Evolutionary conservation across 352 stramenopile genomes (phyloP), one percentile per base, ranked within the genome.

Genomic region (Peronospora belbahrii): DNA sequence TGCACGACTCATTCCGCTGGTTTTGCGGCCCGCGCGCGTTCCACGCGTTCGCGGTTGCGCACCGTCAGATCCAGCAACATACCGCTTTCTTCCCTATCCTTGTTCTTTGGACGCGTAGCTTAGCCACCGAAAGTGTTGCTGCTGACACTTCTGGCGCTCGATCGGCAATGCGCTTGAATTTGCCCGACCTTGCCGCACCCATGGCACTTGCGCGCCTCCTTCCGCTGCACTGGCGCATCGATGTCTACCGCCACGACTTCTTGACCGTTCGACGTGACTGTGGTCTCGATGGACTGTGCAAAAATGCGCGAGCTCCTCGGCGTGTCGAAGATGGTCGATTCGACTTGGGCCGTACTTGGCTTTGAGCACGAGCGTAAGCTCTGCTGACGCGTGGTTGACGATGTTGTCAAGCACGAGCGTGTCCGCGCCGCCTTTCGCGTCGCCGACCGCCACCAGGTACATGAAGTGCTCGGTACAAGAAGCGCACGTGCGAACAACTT

Each of bases 331-430:
- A 31, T 48, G 34, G 42, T 56, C 48, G n/a, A 8, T 24, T 18
- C 39, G n/a, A 1, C 24, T 36, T 13, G 30, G 8, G 24, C 34
- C 37, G 2, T 48, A 39, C 47, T 55, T 48, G 0, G 25, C 37
- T 24, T 37, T 45, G 6, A 45, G 9, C 2, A 43, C 34, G 2
- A 22, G 38, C 3, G n/a, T 18, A 4, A 53, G 28, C n/a, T 38
- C 36, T 14, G 38, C 14, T 13, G 47, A 54, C 15, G 35, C 35
- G 24, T 54, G 46, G 15, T 54, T 20, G 2, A 47, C 47, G 14
- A 54, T 38, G 22, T 40, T 54, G 34, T 47, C 38, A 17, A 56
- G 22, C 5, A 49, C 48, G 0, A 47, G 17, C 17, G 39, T 43
- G 15, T 14, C 30, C 6, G 30, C 30, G 11, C 30, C 30, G 8